Percentiles rank a stretch among this genome's conserved stretches.
Evolutionary conservation across 192 early-diverging fungal genomes (phyloP).

Genomic region (Backusella tarrabulga): DNA sequence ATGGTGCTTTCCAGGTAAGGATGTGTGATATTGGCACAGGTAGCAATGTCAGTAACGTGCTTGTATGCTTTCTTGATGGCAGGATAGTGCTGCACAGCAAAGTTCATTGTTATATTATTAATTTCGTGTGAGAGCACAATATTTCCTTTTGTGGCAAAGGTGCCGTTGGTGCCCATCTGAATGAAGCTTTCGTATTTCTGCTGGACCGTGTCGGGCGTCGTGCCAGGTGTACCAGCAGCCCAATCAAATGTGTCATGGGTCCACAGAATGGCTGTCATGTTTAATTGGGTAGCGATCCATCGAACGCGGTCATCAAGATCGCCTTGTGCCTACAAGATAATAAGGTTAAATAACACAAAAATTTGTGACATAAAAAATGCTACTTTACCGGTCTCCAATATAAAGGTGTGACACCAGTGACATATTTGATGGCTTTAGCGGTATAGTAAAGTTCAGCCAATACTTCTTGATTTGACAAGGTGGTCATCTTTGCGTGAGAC

Average conservation of each 20-base stretch:
- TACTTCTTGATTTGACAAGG: constrained; percentile 43
- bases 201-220: constrained; percentile 18
- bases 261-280: constrained; percentile 38
- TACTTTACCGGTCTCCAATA: constrained; percentile 34
- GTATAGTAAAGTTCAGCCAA: constrained; percentile 57
- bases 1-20: constrained; percentile 34
- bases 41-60: constrained; percentile 30
- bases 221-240: constrained; percentile 22
- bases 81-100: constrained; percentile 43
- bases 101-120: constrained; percentile 38
- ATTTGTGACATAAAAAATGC: not conserved
- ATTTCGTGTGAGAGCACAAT: constrained; percentile 47
- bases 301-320: constrained; percentile 62
- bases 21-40: constrained; percentile 38
- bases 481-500: constrained; percentile 55
- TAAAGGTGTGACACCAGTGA: constrained; percentile 37
- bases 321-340: constrained; percentile 37
- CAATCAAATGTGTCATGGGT: constrained; percentile 34
- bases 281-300: constrained; percentile 47
- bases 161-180: constrained; percentile 34
- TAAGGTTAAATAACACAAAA: not conserved
- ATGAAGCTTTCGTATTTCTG: constrained; percentile 28
- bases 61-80: constrained; percentile 39
- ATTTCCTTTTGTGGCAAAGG: constrained; percentile 29
- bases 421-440: constrained; percentile 42